A percentile compares a stretch with the other conserved stretches of the same genome.
Evolutionary conservation across 1,284 basidiomycete genomes (phyloP).

Genomic region (Rhodotorula sp.): DNA sequence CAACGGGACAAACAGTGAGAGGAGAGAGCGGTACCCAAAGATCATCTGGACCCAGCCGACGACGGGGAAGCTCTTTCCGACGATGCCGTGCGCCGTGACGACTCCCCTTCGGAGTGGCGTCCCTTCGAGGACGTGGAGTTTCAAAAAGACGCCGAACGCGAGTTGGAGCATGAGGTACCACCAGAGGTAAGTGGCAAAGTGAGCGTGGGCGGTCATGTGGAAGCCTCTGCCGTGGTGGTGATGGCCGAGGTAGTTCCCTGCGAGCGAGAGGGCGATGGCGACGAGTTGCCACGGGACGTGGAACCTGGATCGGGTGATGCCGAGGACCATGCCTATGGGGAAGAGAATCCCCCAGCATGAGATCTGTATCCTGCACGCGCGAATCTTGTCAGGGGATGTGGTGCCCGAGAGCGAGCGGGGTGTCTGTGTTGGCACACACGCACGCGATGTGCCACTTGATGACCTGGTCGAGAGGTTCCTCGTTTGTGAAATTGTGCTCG

Average conservation of each 20-base stretch:
- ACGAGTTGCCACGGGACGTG: constrained; percentile 41
- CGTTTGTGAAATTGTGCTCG: constrained; percentile 37
- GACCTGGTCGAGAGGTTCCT: constrained; percentile 35
- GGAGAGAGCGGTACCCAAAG: constrained; percentile 45
- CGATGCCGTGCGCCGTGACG: constrained; percentile 69
- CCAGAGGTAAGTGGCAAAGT: constrained; percentile 36
- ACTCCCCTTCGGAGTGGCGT: constrained; percentile 69
- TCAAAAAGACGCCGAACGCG: constrained; percentile 79
- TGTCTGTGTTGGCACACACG: background rate
- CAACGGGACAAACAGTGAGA: constrained; percentile 37
- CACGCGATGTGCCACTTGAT: constrained; percentile 39
- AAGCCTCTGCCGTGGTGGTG: constrained; percentile 41
- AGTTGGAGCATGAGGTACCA: constrained; percentile 57
- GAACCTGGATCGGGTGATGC: constrained; percentile 36
- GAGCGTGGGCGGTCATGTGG: constrained; percentile 41
- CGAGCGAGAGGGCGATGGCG: constrained; percentile 31
- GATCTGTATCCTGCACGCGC: constrained; percentile 22
- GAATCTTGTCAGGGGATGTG: too few species aligned
- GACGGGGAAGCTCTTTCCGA: constrained; percentile 82
- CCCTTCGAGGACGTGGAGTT: constrained; percentile 80
- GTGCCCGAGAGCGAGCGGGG: background rate
- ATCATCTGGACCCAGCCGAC: constrained; percentile 78
- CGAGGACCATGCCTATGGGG: constrained; percentile 43
- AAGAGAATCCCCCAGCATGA: constrained; percentile 42
- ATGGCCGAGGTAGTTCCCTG: constrained; percentile 38